Evolutionary conservation across 2,329 filamentous ascomycete species (phyloP), one percentile per base, ranked within the genome.

Genomic region (Tolypocladium pustulatum): DNA sequence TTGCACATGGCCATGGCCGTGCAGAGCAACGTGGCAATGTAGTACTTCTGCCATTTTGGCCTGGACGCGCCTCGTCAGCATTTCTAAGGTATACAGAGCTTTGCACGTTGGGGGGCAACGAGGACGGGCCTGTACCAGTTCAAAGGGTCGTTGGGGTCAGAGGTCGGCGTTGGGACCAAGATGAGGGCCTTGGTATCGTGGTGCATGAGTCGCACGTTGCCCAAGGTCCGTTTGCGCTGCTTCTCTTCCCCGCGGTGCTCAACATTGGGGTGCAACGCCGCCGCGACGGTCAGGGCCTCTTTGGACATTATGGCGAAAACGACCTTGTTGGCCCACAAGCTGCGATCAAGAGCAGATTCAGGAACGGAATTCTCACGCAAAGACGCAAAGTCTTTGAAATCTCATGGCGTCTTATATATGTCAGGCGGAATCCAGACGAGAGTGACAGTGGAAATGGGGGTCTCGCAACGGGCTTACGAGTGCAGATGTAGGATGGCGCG

Each of bases 1-100:
- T 83, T 83, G 69, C 75, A 80, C 67, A 83, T 74, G 61, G 81
- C 72, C 71, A 83, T 82, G 57, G 80, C 79, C 4, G 78, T 61
- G 65, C 78, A 82, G 38, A 82, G 74, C 17, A 81, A 68, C 54
- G 70, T 65, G 10, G 79, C 78, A 41, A 78, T 77, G 65, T 80
- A 82, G 61, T 75, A 73, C 56, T 80, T 78, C 62, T 76, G 79
- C 63, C 72, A 69, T 68, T 73, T 70, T 32, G 73, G 69, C 77
- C 75, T 77, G 57, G 65, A 66, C 62, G 20, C 9, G 30, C 30
- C 49, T 53, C 30, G 30, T 53, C 12, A 53, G 49, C 20, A 34
- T 36, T 12, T n/a, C n/a, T n/a, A n/a, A n/a, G 9, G 20, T 5
- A 9, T 22, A 13, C 9, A 49, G 4, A 27, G 3, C 4, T 27